A percentile compares a stretch with the other conserved stretches of the same genome.
phyloP scores from a whole-genome alignment of 345 rosid species.

The Linum usitatissimum region DNA sequence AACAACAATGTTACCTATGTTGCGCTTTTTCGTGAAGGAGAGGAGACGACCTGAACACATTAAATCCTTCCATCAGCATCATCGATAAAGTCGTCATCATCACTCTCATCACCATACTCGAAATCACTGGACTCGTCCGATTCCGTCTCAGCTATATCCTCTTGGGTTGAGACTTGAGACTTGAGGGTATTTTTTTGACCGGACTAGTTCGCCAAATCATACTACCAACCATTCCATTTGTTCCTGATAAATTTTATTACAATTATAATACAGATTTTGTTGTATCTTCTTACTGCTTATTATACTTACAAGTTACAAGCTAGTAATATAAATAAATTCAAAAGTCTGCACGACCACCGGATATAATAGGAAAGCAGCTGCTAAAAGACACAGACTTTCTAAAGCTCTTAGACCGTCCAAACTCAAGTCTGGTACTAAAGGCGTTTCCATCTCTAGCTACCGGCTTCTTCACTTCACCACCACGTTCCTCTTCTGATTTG shows the following conservation, averaged over 20 bases:
- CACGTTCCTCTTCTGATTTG: not conserved
- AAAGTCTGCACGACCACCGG: not conserved
- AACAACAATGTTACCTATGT: conserved; percentile 38
- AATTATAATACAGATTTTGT: too few relatives aligned
- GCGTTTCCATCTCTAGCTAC: not conserved
- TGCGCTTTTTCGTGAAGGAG: conserved; percentile 63
- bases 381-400: not conserved
- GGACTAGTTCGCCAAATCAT: too few relatives aligned
- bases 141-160: conserved; percentile 45
- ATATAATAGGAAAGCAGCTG: not conserved
- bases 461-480: not conserved
- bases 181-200: too few relatives aligned
- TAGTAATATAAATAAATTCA: not conserved
- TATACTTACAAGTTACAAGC: not conserved
- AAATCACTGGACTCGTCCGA: conserved; percentile 51
- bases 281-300: too few relatives aligned
- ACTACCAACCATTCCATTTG: too few relatives aligned
- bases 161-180: too few relatives aligned
- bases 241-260: too few relatives aligned
- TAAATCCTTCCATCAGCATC: conserved; percentile 30
- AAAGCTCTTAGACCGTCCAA: not conserved
- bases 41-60: conserved; percentile 23
- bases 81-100: conserved; percentile 25
- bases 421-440: not conserved
- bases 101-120: conserved; percentile 47